Base-by-base conservation (phyloP, 257 asterid genomes). In the Eucommia ulmoides region DNA sequence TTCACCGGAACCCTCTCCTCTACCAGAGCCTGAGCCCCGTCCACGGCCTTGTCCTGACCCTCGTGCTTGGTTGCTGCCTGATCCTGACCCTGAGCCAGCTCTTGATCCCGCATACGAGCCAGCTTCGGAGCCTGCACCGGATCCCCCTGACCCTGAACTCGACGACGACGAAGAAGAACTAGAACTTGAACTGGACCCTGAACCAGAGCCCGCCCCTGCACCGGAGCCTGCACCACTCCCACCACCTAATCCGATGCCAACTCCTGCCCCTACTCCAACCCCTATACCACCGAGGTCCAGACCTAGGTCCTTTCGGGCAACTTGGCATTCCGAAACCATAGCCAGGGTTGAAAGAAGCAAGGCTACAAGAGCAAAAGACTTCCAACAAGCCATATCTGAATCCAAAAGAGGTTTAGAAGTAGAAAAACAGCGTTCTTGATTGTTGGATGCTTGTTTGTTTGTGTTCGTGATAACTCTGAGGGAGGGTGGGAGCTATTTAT, bases 211-310 rank as follows among this genome's bases (percentile, higher is more conserved):
- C 1, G 69, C 35, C 8, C 66, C 62, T 0, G 73, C 49, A 3
- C 65, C 73, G 0, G 65, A 59, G 1, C 74, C 73, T 0, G 56
- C 22, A 20, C 74, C 62, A 23, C 69, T 44, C 15, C 65, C 61
- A 50, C 68, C 74, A 1, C 75, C 75, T 33, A 65, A 8, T 2
- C 76, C 72, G 6, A 69, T 17, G 0, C 72, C 76, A 2, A 69
- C 3, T 21, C 75, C 75, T 19, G 61, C 5, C 23, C 76, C 75
- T 44, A 54, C 29, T 0, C 72, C 72, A 41, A 62, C 58, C 19
- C 74, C 65, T 16, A 58, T 1, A 20, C 63, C 61, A 9, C 71
- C 71, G 22, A 69, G 41, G 23, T 56, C 33, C 46, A 64, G n/a
- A 0, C 71, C 76, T 33, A 71, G 62, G 26, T 63, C 77, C 53